Evolutionary conservation across 306 rosid genomes (phyloP).

Genomic region (Echinosophora koreensis): DNA sequence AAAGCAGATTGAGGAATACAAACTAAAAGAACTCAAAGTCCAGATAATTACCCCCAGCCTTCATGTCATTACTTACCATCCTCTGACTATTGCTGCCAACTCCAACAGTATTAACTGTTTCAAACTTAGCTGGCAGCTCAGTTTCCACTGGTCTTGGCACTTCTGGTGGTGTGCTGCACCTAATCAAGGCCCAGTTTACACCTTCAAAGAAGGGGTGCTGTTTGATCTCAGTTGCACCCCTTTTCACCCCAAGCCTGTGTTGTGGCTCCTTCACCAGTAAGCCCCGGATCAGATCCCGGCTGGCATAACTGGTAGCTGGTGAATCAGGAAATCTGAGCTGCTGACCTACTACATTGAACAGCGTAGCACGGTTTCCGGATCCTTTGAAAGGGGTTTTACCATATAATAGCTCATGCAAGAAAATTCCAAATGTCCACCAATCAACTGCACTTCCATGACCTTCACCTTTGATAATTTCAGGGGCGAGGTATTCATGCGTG

Average conservation of each 20-base stretch:
- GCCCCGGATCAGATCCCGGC: constrained; percentile 85
- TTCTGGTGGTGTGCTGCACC: constrained; percentile 96
- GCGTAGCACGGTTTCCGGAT: constrained; percentile 91
- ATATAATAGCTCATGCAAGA: constrained; percentile 58
- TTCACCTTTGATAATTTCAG: constrained; percentile 66
- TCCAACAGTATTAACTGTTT: constrained; percentile 61
- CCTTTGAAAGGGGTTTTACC: constrained; percentile 70
- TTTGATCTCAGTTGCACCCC: constrained; percentile 94
- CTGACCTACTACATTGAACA: constrained; percentile 95
- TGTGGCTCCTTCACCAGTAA: constrained; percentile 94
- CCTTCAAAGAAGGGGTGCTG: constrained; percentile 97
- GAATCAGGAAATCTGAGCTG: constrained; percentile 84
- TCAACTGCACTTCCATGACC: constrained; percentile 74
- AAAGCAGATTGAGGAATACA: too few species aligned
- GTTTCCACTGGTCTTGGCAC: constrained; percentile 82
- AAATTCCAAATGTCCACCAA: constrained; percentile 71
- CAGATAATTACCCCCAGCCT: constrained; percentile 88
- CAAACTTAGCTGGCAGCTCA: constrained; percentile 70
- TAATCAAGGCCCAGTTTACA: constrained; percentile 90
- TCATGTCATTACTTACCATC: constrained; percentile 70
- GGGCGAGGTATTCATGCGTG: constrained; percentile 66
- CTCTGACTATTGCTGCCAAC: constrained; percentile 76
- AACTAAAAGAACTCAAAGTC: constrained; percentile 95
- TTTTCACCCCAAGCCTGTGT: constrained; percentile 86
- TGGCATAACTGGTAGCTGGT: constrained; percentile 78